Base-by-base conservation (phyloP, 2,329 filamentous ascomycete genomes). In the Xylariaceae sp. region DNA sequence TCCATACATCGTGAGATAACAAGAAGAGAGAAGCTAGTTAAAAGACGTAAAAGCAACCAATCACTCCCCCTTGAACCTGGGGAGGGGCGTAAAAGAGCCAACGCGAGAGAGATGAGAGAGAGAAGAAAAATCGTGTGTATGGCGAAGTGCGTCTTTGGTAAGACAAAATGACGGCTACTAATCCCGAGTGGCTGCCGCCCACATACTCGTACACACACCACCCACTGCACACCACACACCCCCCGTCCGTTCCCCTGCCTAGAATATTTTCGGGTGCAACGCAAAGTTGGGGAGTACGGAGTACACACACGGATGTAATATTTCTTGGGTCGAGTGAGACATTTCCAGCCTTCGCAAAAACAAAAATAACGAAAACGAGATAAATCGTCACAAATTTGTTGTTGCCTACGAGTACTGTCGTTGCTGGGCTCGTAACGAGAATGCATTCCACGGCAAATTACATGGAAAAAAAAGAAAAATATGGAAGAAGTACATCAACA, bases 171-270 rank as follows among this genome's bases (percentile, higher is more conserved):
- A 55, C 55, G 39, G 23, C 34, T 13, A 18, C 53, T 52, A 42
- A 56, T 47, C 42, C 58, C 58, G 61, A 57, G 48, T 55, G 56
- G 58, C 35, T 53, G 49, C 17, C 17, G 17, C 17, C 17, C 17
- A 18, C 17, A 18, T 18, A 18, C 17, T 18, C 17, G 17, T 18
- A 18, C 17, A 18, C 17, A 18, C 17, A 18, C 17, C 17, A 18
- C 17, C 17, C 17, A 18, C 17, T 18, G 17, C 17, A 18, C 17
- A 18, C 17, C 17, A 18, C 17, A 18, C 17, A 30, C 23, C 23
- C 23, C 23, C 23, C 23, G 34, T 52, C 53, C 45, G 23, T 53
- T 10, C 13, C 44, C 50, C 45, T 53, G 37, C 17, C 15, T 53
- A 15, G 18, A 30, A 30, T 30, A 30, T 30, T 44, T 10, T 34